phyloP scores from a whole-genome alignment of 2,329 filamentous ascomycete species.

The Aspergillus pseudoglaucus region DNA sequence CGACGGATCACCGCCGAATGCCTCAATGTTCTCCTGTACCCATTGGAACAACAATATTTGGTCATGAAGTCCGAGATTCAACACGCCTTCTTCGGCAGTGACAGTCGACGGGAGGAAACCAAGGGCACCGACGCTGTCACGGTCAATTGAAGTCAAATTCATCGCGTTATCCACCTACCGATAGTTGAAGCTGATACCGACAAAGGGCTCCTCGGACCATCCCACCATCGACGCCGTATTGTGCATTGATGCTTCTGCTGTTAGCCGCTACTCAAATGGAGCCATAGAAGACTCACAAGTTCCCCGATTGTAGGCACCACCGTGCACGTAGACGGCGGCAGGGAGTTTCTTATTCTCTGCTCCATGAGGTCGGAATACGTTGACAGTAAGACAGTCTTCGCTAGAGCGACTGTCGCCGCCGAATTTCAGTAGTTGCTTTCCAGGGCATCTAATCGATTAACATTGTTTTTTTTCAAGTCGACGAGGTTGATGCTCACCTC shows the following conservation, averaged over 20 bases:
- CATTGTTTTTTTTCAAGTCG: neutral
- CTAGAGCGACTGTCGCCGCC: slow-evolving; percentile 45
- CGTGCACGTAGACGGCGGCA: slow-evolving; percentile 38
- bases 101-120: slow-evolving; percentile 60
- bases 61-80: slow-evolving; percentile 38
- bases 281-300: neutral
- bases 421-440: slow-evolving; percentile 44
- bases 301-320: slow-evolving; percentile 31
- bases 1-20: slow-evolving; percentile 18
- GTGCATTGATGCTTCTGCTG: slow-evolving; percentile 31
- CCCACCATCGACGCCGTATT: slow-evolving; percentile 58
- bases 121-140: slow-evolving; percentile 38
- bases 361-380: slow-evolving; percentile 32
- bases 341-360: slow-evolving; percentile 21
- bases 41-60: slow-evolving; percentile 28
- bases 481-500: neutral
- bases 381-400: slow-evolving; percentile 39
- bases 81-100: slow-evolving; percentile 47
- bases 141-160: neutral
- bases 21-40: slow-evolving; percentile 18
- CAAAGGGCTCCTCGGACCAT: slow-evolving; percentile 42
- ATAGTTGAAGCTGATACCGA: slow-evolving; percentile 43
- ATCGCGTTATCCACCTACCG: slow-evolving; percentile 12
- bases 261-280: neutral
- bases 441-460: slow-evolving; percentile 10